Conservation (phyloP, 306 rosid genomes). For the Nissolia schottii region DNA sequence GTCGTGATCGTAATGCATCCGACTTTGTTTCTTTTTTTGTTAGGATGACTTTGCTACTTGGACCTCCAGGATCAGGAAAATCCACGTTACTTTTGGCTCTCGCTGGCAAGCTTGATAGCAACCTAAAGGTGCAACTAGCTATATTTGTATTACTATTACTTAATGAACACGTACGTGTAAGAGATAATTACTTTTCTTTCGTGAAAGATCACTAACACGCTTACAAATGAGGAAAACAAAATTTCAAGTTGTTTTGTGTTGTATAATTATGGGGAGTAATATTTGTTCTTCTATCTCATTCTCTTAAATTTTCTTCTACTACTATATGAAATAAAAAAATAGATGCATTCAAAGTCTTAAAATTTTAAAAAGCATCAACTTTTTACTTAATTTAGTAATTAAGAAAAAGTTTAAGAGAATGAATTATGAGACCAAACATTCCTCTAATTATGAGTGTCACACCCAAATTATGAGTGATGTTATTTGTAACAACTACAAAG, state of each 20-base stretch:
- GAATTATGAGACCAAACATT: too few species aligned
- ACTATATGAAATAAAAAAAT: too few species aligned
- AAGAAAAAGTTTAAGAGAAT: too few species aligned
- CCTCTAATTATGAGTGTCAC: too few species aligned
- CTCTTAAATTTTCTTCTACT: too few species aligned
- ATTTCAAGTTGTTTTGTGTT: neutral
- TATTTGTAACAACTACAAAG: too few species aligned
- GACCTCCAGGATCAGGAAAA: constrained; percentile 88
- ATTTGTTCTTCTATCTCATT: too few species aligned
- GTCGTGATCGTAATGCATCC: neutral
- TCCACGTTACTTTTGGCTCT: constrained; percentile 76
- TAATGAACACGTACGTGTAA: neutral
- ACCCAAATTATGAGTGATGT: too few species aligned
- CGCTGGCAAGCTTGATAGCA: constrained; percentile 70
- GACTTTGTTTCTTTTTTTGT: neutral
- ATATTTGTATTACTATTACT: neutral
- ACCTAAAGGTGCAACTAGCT: constrained; percentile 43
- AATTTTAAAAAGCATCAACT: too few species aligned
- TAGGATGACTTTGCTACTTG: constrained; percentile 89
- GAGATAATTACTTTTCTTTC: neutral
- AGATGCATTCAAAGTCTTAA: too few species aligned
- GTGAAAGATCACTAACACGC: neutral
- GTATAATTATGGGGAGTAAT: neutral
- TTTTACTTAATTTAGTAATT: too few species aligned
- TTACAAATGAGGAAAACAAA: neutral